Conservation (phyloP, 2,329 filamentous ascomycete species). For the Harringtonia lauricola region DNA sequence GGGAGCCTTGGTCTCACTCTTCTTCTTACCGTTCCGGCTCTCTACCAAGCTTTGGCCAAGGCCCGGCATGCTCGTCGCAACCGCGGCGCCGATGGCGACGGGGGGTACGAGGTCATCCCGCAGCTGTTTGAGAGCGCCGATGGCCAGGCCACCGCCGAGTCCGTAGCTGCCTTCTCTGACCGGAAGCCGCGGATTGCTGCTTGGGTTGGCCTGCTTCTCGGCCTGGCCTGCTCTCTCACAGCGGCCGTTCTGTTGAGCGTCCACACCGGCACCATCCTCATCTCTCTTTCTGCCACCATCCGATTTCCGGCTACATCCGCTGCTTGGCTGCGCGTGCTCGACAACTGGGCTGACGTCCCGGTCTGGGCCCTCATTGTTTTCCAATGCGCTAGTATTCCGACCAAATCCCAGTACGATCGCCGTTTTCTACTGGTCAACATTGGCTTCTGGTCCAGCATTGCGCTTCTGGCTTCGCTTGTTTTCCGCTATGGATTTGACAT, state of each 20-base stretch:
- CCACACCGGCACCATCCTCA: no score
- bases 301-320: neutral
- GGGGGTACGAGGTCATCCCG: conserved; percentile 13
- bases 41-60: conserved; percentile 8
- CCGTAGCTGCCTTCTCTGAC: conserved; percentile 19
- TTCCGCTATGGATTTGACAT: conserved; percentile 17
- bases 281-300: neutral
- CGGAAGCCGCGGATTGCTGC: conserved; percentile 15
- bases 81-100: conserved; percentile 1
- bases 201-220: conserved; percentile 15
- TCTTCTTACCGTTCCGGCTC: conserved; percentile 12
- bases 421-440: conserved; percentile 17
- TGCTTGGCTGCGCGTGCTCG: conserved; percentile 1
- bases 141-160: conserved; percentile 21
- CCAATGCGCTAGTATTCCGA: conserved; percentile 18
- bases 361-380: conserved; percentile 16
- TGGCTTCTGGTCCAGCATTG: conserved; percentile 16
- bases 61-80: conserved; percentile 6
- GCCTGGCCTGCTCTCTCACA: conserved; percentile 16
- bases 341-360: conserved; percentile 14
- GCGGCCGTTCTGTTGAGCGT: conserved; percentile 11
- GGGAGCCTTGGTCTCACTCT: conserved; percentile 8
- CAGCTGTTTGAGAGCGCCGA: conserved; percentile 20
- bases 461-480: conserved; percentile 14
- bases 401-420: conserved; percentile 15